Base-by-base conservation (phyloP, 1,284 basidiomycete species). In the Naganishia albida region DNA sequence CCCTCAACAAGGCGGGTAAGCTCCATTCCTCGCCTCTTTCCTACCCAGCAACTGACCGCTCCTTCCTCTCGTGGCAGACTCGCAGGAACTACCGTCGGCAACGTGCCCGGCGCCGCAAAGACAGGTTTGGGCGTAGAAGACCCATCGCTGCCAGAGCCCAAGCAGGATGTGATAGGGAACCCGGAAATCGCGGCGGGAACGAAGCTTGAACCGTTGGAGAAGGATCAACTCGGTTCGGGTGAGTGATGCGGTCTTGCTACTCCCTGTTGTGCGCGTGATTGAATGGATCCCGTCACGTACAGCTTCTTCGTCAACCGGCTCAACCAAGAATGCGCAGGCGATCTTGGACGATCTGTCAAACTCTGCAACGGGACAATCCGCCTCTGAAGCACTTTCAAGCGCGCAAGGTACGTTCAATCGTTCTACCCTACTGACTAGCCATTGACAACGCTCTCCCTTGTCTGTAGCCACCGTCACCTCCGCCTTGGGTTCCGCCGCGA, bases 1-100 rank as follows among this genome's bases (percentile, higher is more conserved):
- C 12, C 46, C 57, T 10, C 57, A 60, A 60, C 46, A 50, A 50
- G 57, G 57, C 57, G 57, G 57, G 57, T 50, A 59, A 46, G 56
- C 26, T 0, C 26, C 25, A 13, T 38, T 25, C 16, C 16, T 34
- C 42, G 16, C 13, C 56, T 23, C 23, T 15, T 20, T 30, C 25
- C 28, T 13, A 15, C 30, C 18, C 12, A 34, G 23, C 25, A 12
- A 25, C n/a, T 23, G 3, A 57, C 26, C 44, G 15, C 15, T 18
- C 13, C 44, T 23, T 13, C 20, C 25, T n/a, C n/a, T n/a, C 6
- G 3, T 20, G 1, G 16, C 34, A 60, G 57, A 15, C 15, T 60
- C 57, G 57, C 57, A 15, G 57, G 46, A 48, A 60, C 60, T 23
- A 53, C 39, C 10, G 50, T 63, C 30, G 60, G 60, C 60, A 63